Evolutionary conservation across 345 rosid genomes (phyloP), one percentile per base, ranked within the genome.

Genomic region (Sapria himalayana): DNA sequence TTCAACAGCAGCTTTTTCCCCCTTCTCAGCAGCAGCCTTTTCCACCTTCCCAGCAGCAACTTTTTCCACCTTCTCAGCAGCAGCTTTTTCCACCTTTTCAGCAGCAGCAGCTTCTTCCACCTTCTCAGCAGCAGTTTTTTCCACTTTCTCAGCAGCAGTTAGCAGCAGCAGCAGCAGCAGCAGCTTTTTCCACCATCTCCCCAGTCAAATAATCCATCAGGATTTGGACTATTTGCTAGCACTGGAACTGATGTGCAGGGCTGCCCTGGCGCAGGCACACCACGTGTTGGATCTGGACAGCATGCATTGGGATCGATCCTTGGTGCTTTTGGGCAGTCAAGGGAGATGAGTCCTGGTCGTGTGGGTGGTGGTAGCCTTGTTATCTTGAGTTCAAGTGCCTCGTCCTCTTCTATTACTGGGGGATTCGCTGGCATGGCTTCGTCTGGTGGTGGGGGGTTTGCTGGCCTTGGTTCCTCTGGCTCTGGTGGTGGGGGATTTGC

Each of bases 291-390:
- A 32, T 59, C 56, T 11, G 95, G 92, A 34, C 93, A 89, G 55
- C 86, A 74, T 59, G 92, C 91, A 43, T 55, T 82, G 49, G 95
- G 86, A 44, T 74, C 98, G 3, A 92, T 82, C 59, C 93, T 89
- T 25, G 93, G 98, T 52, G 29, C 92, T 50, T 89, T 89, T 69
- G 95, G 98, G 27, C 95, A 84, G 72, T 79, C 93, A 1, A 71
- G 95, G 51, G 95, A 89, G 66, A 21, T 89, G 7, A 93, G 93
- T 43, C 12, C 62, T 48, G 76, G 79, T 60, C 47, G 69, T 25
- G 52, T 85, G 20, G 78, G 72, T 29, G 51, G 69, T 63, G 73
- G 81, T 19, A 64, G 67, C 57, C n/a, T n/a, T n/a, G n/a, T n/a
- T n/a, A n/a, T n/a, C n/a, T n/a, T n/a, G n/a, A n/a, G n/a, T n/a